Percentiles rank a stretch among this genome's conserved stretches.
Evolutionary conservation across 192 early-diverging fungal genomes (phyloP).

Genomic region (Gonapodya sp.): DNA sequence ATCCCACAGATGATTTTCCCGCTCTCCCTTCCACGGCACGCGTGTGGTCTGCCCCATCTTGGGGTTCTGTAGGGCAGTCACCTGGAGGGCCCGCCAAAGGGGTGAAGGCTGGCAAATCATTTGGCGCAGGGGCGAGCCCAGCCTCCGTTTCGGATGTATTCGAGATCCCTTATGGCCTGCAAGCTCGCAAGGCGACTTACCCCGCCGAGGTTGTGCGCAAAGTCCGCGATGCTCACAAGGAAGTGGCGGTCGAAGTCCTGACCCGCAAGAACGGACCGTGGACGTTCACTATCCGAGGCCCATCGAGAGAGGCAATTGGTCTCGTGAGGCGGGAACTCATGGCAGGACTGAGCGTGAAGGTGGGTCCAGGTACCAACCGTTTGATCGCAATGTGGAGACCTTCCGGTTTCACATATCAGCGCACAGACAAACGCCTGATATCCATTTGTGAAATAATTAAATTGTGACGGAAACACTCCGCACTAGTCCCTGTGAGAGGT

Average conservation of each 20-base stretch:
- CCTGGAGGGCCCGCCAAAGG: not conserved
- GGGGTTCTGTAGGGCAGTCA: not conserved
- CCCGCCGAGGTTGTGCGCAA: not conserved
- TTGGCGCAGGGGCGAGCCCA: not conserved
- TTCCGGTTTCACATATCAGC: too few species aligned
- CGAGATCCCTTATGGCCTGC: not conserved
- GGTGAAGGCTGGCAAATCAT: not conserved
- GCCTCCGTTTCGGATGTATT: not conserved
- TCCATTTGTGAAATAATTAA: too few species aligned
- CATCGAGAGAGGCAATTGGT: slow-evolving; percentile 48
- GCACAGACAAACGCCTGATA: too few species aligned
- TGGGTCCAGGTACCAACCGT: too few species aligned
- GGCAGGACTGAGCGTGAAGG: slow-evolving; percentile 57
- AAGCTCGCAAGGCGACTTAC: not conserved
- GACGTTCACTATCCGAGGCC: not conserved
- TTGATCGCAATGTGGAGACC: too few species aligned
- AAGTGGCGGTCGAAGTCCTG: not conserved
- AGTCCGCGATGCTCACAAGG: not conserved
- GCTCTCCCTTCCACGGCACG: not conserved
- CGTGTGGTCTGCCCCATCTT: not conserved
- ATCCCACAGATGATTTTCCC: not conserved
- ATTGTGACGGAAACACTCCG: too few species aligned
- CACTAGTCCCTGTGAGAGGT: too few species aligned
- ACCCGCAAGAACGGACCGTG: not conserved
- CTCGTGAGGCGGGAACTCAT: slow-evolving; percentile 70